Conservation (phyloP, 2,329 filamentous ascomycete genomes). For the Dactylellina cionopaga region DNA sequence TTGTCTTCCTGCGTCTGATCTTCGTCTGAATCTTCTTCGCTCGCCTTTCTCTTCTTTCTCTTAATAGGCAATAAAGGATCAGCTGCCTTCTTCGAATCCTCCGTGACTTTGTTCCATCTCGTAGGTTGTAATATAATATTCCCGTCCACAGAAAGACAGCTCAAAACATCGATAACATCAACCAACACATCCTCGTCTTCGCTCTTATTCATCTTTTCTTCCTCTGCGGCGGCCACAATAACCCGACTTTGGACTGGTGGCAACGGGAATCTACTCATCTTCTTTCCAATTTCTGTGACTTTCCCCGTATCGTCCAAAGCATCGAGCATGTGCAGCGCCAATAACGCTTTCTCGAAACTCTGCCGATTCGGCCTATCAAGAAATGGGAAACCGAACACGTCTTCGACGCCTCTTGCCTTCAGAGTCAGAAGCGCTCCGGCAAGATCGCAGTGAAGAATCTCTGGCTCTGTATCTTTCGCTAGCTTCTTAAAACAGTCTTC, state of each 20-base stretch:
- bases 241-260: slow-evolving; percentile 83
- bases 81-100: slow-evolving; percentile 17
- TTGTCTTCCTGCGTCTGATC: slow-evolving; percentile 33
- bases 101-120: slow-evolving; percentile 37
- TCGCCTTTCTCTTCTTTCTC: slow-evolving; percentile 44
- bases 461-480: slow-evolving; percentile 79
- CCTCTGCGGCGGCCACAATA: slow-evolving; percentile 78
- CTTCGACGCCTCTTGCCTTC: slow-evolving; percentile 87
- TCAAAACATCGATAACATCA: slow-evolving; percentile 76
- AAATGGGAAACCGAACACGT: slow-evolving; percentile 83
- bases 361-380: slow-evolving; percentile 82
- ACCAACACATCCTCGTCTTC: slow-evolving; percentile 72
- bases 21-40: slow-evolving; percentile 51
- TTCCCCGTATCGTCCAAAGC: slow-evolving; percentile 76
- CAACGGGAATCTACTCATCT: slow-evolving; percentile 84
- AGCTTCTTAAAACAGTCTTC: slow-evolving; percentile 74
- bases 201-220: slow-evolving; percentile 62
- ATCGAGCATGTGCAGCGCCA: slow-evolving; percentile 81
- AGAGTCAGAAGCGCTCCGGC: slow-evolving; percentile 87
- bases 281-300: slow-evolving; percentile 77
- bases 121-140: slow-evolving; percentile 55
- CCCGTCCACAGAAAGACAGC: slow-evolving; percentile 55
- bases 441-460: slow-evolving; percentile 90
- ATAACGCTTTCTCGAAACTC: slow-evolving; percentile 80
- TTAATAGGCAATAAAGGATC: slow-evolving; percentile 28